These are phyloP conservation scores for Pseudocercospora cruenta DNA, from an alignment of 2,329 filamentous ascomycete genomes.

Conservation along the genomic window DNA sequence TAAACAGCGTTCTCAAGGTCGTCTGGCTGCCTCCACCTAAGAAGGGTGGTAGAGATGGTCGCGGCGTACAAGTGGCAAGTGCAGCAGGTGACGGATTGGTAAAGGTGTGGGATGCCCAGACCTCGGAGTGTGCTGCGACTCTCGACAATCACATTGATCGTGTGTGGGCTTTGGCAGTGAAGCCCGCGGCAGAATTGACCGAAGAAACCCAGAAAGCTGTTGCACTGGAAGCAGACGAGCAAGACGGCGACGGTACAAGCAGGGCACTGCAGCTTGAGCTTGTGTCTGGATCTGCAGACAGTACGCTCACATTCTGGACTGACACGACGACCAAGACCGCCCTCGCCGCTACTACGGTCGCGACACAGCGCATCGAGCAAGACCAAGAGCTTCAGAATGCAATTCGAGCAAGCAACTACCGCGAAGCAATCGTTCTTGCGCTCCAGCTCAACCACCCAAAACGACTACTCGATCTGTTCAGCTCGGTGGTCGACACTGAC, in stretches of 20 bases:
- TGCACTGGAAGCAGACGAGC: constrained; percentile 33
- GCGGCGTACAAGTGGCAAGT: constrained; percentile 74
- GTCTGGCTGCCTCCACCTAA: constrained; percentile 71
- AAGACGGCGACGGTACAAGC: constrained; percentile 20
- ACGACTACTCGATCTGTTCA: constrained; percentile 81
- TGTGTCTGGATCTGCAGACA: constrained; percentile 89
- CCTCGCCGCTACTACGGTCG: constrained; percentile 71
- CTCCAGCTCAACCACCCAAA: constrained; percentile 93
- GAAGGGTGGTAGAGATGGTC: constrained; percentile 51
- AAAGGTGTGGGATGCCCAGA: constrained; percentile 91
- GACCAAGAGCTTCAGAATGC: constrained; percentile 94
- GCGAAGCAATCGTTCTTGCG: constrained; percentile 88
- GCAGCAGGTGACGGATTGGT: constrained; percentile 93
- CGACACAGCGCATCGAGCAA: constrained; percentile 82
- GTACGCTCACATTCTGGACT: constrained; percentile 91
- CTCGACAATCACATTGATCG: constrained; percentile 96
- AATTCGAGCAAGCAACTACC: constrained; percentile 83
- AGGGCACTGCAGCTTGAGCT: constrained; percentile 62
- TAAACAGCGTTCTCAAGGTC: constrained; percentile 92
- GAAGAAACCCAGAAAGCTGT: constrained; percentile 15
- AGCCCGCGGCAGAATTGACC: constrained; percentile 52
- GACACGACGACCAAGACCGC: constrained; percentile 85
- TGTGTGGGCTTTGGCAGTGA: constrained; percentile 84
- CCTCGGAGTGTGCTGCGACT: constrained; percentile 82
- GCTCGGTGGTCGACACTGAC: constrained; percentile 70